Percentiles rank a stretch among this genome's conserved stretches.
Evolutionary conservation across 2,329 filamentous ascomycete species (phyloP).

Genomic region (Reticulascus tulasneorum): DNA sequence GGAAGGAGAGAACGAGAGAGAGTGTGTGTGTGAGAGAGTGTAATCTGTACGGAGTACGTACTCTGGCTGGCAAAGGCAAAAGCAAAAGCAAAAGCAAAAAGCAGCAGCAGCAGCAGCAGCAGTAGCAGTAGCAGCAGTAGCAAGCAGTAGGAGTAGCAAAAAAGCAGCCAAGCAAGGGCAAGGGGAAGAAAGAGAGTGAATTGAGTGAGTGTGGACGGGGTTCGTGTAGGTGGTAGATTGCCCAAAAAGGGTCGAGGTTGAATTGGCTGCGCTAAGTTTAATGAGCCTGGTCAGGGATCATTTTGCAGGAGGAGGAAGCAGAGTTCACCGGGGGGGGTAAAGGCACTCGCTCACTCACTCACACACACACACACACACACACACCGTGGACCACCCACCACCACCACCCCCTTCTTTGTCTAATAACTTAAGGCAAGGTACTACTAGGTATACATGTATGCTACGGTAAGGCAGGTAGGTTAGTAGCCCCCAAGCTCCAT

Average conservation of each 20-base stretch:
- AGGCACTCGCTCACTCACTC: too few relatives aligned
- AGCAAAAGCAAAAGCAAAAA: slow-evolving; percentile 19
- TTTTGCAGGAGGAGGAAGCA: slow-evolving; percentile 7
- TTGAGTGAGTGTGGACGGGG: slow-evolving; percentile 20
- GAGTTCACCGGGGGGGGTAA: too few relatives aligned
- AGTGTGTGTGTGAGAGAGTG: slow-evolving; percentile 20
- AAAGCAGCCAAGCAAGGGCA: slow-evolving; percentile 7
- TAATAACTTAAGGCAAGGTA: too few relatives aligned
- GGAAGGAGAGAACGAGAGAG: slow-evolving; percentile 22
- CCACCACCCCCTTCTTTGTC: too few relatives aligned
- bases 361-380: slow-evolving; percentile 5
- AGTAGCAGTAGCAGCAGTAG: slow-evolving; percentile 8
- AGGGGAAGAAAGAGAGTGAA: slow-evolving; percentile 17
- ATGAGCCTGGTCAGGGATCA: slow-evolving; percentile 29
- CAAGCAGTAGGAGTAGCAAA: slow-evolving; percentile 6
- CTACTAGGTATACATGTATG: too few relatives aligned
- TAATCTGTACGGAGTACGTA: slow-evolving; percentile 1
- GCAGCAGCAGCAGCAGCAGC: slow-evolving; percentile 7
- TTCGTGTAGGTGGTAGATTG: slow-evolving; percentile 28
- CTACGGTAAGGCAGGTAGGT: too few relatives aligned
- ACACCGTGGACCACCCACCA: too few relatives aligned
- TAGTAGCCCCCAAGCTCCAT: too few relatives aligned
- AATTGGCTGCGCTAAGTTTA: slow-evolving; percentile 38
- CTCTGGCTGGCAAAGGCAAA: slow-evolving; percentile 1
- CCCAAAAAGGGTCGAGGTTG: slow-evolving; percentile 28